phyloP scores from a whole-genome alignment of 139 green algal species.

The Nannochloris sp. region DNA sequence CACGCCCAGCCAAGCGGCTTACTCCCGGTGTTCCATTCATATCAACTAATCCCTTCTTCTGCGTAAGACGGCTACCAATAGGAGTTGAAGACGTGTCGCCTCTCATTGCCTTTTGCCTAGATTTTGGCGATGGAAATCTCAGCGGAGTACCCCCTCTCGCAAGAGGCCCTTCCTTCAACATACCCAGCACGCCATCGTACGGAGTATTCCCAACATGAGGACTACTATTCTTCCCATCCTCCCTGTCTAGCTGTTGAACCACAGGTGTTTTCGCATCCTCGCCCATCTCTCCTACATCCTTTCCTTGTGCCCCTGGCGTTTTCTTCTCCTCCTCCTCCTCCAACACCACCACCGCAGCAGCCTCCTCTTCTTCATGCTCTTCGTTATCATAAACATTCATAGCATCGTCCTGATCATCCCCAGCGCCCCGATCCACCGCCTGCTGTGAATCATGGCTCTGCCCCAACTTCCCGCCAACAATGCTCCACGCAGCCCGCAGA shows the following conservation, averaged over 20 bases:
- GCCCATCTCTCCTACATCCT: too few species aligned
- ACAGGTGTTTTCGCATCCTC: too few species aligned
- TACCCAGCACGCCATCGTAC: slow-evolving; percentile 23
- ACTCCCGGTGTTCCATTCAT: too few species aligned
- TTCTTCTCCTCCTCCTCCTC: neutral
- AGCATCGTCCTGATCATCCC: too few species aligned
- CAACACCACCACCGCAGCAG: neutral
- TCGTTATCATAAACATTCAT: neutral
- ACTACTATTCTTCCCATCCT: too few species aligned
- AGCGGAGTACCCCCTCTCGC: neutral
- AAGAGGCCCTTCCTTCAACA: slow-evolving; percentile 18
- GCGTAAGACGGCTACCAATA: too few species aligned
- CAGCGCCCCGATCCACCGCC: neutral
- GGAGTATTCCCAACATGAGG: slow-evolving; percentile 7
- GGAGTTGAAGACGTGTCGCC: too few species aligned
- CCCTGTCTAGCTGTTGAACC: too few species aligned
- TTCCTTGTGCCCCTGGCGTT: neutral
- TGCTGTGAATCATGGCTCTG: neutral
- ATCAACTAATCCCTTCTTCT: too few species aligned
- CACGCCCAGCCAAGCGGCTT: too few species aligned
- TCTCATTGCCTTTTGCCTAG: neutral
- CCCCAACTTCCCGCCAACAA: neutral
- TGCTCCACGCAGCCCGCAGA: slow-evolving; percentile 1
- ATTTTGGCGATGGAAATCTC: neutral
- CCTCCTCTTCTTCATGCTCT: neutral